Evolutionary conservation across 83 land plant species (phyloP).

Genomic region (Picea abies): DNA sequence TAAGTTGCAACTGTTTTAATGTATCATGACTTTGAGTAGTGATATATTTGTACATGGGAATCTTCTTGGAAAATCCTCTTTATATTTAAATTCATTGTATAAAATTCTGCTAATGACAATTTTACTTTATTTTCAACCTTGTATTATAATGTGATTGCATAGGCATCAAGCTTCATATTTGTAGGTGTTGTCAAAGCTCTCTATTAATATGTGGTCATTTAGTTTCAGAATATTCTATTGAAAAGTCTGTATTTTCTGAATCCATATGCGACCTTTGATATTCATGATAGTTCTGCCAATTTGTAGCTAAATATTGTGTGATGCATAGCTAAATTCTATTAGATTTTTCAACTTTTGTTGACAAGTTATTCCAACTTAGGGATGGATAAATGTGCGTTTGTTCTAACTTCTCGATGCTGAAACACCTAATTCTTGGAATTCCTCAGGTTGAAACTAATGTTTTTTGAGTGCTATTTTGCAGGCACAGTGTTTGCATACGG

Average conservation of each 20-base stretch:
- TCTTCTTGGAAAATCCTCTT: not conserved
- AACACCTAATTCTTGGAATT: not conserved
- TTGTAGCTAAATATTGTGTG: not conserved
- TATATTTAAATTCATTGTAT: too few relatives aligned
- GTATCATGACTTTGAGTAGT: not conserved
- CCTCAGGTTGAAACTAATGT: not conserved
- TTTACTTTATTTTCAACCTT: too few relatives aligned
- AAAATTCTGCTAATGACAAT: too few relatives aligned
- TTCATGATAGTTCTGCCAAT: not conserved
- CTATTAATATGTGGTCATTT: not conserved
- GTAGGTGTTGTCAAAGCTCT: not conserved
- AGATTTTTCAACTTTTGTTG: not conserved
- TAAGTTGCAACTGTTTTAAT: not conserved
- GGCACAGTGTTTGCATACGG: conserved; percentile 92
- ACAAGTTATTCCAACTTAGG: not conserved
- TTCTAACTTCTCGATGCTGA: not conserved
- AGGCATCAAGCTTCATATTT: not conserved
- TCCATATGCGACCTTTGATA: not conserved
- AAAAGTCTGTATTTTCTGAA: not conserved
- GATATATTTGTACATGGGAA: not conserved
- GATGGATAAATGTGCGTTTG: not conserved
- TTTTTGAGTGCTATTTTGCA: conserved; percentile 24
- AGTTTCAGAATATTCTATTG: too few relatives aligned
- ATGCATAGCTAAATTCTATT: not conserved
- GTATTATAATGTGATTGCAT: not conserved